These are phyloP conservation scores for Ceratocystis colombiana DNA, from an alignment of 2,329 filamentous ascomycete species.

Conservation along the genomic window DNA sequence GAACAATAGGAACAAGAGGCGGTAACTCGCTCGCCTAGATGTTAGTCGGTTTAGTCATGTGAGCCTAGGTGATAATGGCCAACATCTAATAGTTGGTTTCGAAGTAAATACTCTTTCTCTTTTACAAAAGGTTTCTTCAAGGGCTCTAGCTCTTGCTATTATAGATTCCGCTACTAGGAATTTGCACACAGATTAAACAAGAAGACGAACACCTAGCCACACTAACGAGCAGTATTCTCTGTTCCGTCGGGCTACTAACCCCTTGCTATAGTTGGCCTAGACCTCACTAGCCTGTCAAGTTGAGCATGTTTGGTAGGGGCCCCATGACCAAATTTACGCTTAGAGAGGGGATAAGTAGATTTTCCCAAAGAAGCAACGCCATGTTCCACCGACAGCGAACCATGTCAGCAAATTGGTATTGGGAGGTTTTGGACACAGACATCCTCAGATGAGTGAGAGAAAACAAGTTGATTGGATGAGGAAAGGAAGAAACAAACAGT, in stretches of 20 bases:
- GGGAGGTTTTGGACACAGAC: not conserved
- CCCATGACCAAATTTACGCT: not conserved
- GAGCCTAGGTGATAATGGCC: no score
- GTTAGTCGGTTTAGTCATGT: no score
- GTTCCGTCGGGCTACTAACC: not conserved
- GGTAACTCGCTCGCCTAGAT: no score
- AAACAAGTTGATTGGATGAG: not conserved
- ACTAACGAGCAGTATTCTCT: not conserved
- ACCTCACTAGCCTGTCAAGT: not conserved
- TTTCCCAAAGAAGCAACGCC: constrained; percentile 2
- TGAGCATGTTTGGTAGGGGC: not conserved
- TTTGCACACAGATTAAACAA: not conserved
- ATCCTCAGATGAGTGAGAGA: not conserved
- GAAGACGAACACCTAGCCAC: not conserved
- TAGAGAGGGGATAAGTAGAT: no score
- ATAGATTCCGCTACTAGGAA: no score
- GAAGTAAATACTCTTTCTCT: no score
- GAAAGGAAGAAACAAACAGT: not conserved
- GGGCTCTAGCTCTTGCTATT: no score
- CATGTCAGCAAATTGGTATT: not conserved
- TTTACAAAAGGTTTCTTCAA: no score
- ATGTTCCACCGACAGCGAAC: not conserved
- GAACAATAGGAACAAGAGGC: no score
- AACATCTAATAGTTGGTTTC: no score
- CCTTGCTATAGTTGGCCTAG: not conserved